phyloP scores from a whole-genome alignment of 352 stramenopile genomes.

The Phytophthora sp. region DNA sequence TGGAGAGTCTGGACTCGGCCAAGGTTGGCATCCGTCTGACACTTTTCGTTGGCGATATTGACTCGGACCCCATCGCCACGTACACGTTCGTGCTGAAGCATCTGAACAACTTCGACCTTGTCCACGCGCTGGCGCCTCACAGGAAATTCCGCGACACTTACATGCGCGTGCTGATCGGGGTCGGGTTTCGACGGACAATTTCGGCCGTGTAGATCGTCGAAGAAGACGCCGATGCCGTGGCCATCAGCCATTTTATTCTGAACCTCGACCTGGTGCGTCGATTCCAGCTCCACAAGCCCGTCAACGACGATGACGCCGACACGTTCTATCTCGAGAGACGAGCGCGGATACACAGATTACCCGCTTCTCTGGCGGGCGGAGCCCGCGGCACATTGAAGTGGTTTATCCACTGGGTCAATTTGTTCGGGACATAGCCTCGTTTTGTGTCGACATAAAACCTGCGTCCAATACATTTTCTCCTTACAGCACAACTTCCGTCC shows the following conservation, averaged over 20 bases:
- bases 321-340: constrained; percentile 58
- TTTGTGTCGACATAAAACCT: background rate
- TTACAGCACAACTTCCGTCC: constrained; percentile 1
- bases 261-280: constrained; percentile 77
- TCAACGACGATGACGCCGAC: constrained; percentile 51
- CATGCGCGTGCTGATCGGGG: constrained; percentile 62
- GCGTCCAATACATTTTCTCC: background rate
- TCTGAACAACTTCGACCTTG: constrained; percentile 64
- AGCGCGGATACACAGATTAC: constrained; percentile 62
- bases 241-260: constrained; percentile 75
- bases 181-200: constrained; percentile 62
- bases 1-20: constrained; percentile 38
- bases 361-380: constrained; percentile 34
- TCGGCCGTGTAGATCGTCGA: constrained; percentile 59
- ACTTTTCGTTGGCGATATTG: constrained; percentile 52
- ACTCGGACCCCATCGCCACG: constrained; percentile 52
- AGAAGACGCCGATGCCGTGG: constrained; percentile 64
- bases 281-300: constrained; percentile 47
- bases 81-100: constrained; percentile 62
- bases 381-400: constrained; percentile 18
- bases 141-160: constrained; percentile 66
- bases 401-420: background rate
- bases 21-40: constrained; percentile 57
- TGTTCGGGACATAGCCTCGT: background rate
- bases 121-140: constrained; percentile 53